Base-by-base conservation (phyloP, 2,329 filamentous ascomycete species). In the Fusarium sororula region DNA sequence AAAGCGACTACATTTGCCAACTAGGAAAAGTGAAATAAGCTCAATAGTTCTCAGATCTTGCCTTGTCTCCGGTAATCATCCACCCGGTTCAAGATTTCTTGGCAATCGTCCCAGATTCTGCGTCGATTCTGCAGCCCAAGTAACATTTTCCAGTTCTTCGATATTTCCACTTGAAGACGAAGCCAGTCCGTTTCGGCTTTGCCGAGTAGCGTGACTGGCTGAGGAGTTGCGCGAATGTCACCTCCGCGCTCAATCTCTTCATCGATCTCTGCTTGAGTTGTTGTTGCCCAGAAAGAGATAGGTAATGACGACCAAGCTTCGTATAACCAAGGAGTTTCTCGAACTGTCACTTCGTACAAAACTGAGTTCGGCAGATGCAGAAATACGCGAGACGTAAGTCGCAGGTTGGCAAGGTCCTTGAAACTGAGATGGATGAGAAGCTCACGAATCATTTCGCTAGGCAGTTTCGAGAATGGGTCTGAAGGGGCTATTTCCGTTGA, bases 271-370 rank as follows among this genome's bases (percentile, higher is more conserved):
- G 39, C 26, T 17, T 58, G 50, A 15, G 68, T 70, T 7, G 39
- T 75, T 1, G 74, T 71, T 8, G 74, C 62, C 75, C 75, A 76
- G 47, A 57, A 73, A 5, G 72, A 71, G 11, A 71, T 64, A 6
- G 63, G 48, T 15, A 71, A 14, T 9, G 63, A 41, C 1, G 68
- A 67, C 74, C 74, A 76, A 12, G 72, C 66, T 39, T 76, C 75
- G 5, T 66, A 76, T 3, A 76, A 24, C 66, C 74, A 76, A 11
- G 75, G 74, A 7, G 26, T 58, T 1, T 76, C 45, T 13, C 63
- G 56, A 9, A 76, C 30, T 12, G 57, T 64, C 26, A 71, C 24
- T 7, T 53, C 11, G 6, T 50, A 62, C 24, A 76, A 66, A 0
- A 75, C 26, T 2, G 50, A 17, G 18, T 51, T 39, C 12, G 73